phyloP scores from a whole-genome alignment of 352 stramenopile genomes.

The Globisporangium paroecandrum region DNA sequence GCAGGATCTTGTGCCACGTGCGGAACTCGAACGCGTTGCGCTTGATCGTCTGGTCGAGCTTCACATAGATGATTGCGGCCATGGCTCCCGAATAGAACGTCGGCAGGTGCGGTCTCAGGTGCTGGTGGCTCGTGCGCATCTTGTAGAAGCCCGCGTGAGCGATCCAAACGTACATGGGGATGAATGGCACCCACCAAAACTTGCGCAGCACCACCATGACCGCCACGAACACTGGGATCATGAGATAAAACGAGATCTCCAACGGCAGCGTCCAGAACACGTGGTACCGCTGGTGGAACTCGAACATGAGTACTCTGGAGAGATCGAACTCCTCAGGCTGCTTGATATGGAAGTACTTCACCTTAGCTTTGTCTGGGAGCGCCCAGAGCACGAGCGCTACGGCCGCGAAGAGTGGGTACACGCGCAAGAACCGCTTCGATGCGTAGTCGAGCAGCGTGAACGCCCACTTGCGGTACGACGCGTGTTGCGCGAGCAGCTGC shows the following conservation, averaged over 20 bases:
- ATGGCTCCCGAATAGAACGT: conserved; percentile 40
- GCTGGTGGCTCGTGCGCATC: conserved; percentile 26
- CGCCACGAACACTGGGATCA: conserved; percentile 29
- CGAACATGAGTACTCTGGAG: conserved; percentile 27
- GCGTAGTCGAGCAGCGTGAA: conserved; percentile 36
- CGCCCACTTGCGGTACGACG: conserved; percentile 12
- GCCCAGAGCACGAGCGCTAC: conserved; percentile 27
- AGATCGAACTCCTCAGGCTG: conserved; percentile 26
- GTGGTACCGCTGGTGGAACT: conserved; percentile 24
- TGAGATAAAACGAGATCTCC: conserved; percentile 44
- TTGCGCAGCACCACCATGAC: background rate
- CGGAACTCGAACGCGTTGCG: conserved; percentile 22
- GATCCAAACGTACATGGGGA: conserved; percentile 14
- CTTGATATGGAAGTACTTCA: conserved; percentile 23
- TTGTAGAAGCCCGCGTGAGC: conserved; percentile 17
- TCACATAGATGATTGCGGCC: conserved; percentile 28
- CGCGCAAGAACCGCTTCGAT: conserved; percentile 44
- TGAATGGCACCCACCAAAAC: conserved; percentile 22
- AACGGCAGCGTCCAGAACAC: conserved; percentile 51
- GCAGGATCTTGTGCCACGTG: conserved; percentile 11
- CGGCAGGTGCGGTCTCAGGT: conserved; percentile 26
- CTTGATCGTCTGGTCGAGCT: conserved; percentile 21
- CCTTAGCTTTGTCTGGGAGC: conserved; percentile 27
- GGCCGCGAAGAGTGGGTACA: conserved; percentile 45
- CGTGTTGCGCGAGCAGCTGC: conserved; percentile 15